Percentiles rank a stretch among this genome's conserved stretches.
phyloP scores from a whole-genome alignment of 139 green algal genomes.

The Pedinophyceae sp. region DNA sequence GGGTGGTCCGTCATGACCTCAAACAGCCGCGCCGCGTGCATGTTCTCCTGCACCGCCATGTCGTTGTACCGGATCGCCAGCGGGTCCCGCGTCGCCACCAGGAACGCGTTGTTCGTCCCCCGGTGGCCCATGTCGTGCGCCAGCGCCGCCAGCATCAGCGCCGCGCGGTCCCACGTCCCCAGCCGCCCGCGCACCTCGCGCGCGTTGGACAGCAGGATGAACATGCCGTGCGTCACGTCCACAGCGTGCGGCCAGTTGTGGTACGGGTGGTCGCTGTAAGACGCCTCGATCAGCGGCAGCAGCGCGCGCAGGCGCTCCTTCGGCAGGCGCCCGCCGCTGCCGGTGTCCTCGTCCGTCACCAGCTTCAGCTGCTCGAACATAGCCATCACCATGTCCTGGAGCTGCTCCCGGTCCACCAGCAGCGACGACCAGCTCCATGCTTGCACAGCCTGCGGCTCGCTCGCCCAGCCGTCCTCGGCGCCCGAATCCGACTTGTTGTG shows the following conservation, averaged over 20 bases:
- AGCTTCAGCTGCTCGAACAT: too few species aligned
- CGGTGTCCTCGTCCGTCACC: too few species aligned
- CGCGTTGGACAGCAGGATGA: conserved; percentile 10
- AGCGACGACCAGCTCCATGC: too few species aligned
- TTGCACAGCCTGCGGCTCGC: too few species aligned
- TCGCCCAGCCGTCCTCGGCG: too few species aligned
- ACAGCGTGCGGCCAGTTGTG: conserved; percentile 16
- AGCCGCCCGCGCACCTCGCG: not conserved
- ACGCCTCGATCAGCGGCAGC: not conserved
- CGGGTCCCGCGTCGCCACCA: conserved; percentile 24
- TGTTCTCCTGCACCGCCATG: conserved; percentile 37
- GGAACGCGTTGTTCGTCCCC: conserved; percentile 43
- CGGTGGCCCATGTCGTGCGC: conserved; percentile 51
- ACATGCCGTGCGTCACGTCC: conserved; percentile 40
- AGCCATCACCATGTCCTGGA: too few species aligned
- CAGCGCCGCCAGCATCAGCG: conserved; percentile 38
- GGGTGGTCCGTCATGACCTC: conserved; percentile 13
- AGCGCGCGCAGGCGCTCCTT: not conserved
- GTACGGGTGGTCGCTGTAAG: not conserved
- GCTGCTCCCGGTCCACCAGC: too few species aligned
- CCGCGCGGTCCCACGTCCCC: conserved; percentile 19
- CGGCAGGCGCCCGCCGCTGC: too few species aligned
- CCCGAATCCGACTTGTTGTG: too few species aligned
- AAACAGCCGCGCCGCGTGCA: conserved; percentile 30
- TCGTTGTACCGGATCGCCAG: conserved; percentile 50